Conservation (phyloP, 768 basidiomycete species). For the Suillus plorans region DNA sequence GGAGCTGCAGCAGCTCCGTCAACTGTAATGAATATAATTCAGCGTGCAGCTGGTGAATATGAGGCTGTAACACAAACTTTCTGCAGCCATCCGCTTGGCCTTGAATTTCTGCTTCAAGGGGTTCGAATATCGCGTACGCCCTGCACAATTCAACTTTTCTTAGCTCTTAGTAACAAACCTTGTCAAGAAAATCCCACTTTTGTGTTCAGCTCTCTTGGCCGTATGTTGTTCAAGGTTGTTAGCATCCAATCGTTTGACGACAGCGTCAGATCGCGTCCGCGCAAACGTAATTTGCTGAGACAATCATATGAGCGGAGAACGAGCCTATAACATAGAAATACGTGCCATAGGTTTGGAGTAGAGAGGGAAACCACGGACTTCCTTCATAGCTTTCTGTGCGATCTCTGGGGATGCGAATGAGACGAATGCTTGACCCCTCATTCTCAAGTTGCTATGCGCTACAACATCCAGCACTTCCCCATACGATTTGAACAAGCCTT, state of each 20-base stretch:
- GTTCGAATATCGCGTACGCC: constrained; percentile 81
- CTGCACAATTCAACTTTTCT: constrained; percentile 36
- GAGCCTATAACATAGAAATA: constrained; percentile 8
- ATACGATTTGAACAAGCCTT: constrained; percentile 89
- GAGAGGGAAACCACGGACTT: constrained; percentile 90
- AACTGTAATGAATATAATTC: constrained; percentile 39
- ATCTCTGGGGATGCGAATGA: constrained; percentile 82
- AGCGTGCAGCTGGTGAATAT: constrained; percentile 6
- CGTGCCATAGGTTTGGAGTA: constrained; percentile 96
- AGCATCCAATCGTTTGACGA: constrained; percentile 74
- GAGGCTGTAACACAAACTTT: constrained; percentile 46
- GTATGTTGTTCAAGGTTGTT: constrained; percentile 76
- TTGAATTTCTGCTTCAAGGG: constrained; percentile 86
- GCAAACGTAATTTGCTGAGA: constrained; percentile 94
- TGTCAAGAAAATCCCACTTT: constrained; percentile 56
- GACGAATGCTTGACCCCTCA: constrained; percentile 99
- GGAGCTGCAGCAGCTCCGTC: constrained; percentile 68
- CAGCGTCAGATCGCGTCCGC: constrained; percentile 82
- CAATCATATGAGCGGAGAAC: neutral
- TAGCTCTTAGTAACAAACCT: neutral
- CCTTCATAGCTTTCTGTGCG: constrained; percentile 86
- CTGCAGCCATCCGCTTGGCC: constrained; percentile 77
- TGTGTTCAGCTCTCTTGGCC: constrained; percentile 69
- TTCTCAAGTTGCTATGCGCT: constrained; percentile 90
- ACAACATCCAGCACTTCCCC: constrained; percentile 94